These are phyloP conservation scores for Massarina eburnea DNA, from an alignment of 2,329 filamentous ascomycete species.

Conservation along the genomic window DNA sequence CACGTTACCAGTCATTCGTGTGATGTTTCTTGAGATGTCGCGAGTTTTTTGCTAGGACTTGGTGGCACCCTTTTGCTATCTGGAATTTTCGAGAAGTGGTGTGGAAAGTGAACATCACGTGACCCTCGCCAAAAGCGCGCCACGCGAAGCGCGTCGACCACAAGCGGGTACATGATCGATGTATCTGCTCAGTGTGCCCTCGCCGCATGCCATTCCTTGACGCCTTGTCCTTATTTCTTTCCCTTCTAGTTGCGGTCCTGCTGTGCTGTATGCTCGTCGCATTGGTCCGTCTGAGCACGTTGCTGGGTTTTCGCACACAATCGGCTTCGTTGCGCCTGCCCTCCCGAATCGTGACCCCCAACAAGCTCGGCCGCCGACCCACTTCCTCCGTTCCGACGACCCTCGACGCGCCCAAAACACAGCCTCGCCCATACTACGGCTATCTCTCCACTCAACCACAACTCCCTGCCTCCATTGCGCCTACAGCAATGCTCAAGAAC, in stretches of 20 bases:
- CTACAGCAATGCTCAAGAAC: conserved; percentile 42
- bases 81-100: too few species aligned
- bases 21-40: too few species aligned
- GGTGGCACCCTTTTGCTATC: neutral
- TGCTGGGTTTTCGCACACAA: conserved; percentile 32
- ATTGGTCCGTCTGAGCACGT: conserved; percentile 32
- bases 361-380: neutral
- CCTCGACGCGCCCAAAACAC: neutral
- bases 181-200: neutral
- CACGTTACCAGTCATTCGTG: too few species aligned
- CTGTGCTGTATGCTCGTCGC: conserved; percentile 44
- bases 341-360: conserved; percentile 18
- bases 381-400: neutral
- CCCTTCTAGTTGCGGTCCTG: conserved; percentile 25
- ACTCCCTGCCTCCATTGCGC: conserved; percentile 3
- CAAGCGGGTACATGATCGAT: neutral
- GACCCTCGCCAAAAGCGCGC: conserved; percentile 2
- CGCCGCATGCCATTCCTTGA: conserved; percentile 25
- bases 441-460: conserved; percentile 20
- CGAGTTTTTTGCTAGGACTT: too few species aligned
- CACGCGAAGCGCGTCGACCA: neutral
- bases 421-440: conserved; percentile 10
- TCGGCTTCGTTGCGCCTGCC: conserved; percentile 26
- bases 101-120: neutral
- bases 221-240: conserved; percentile 22